Evolutionary conservation across 306 rosid genomes (phyloP).

Genomic region (Prunus campanulata): DNA sequence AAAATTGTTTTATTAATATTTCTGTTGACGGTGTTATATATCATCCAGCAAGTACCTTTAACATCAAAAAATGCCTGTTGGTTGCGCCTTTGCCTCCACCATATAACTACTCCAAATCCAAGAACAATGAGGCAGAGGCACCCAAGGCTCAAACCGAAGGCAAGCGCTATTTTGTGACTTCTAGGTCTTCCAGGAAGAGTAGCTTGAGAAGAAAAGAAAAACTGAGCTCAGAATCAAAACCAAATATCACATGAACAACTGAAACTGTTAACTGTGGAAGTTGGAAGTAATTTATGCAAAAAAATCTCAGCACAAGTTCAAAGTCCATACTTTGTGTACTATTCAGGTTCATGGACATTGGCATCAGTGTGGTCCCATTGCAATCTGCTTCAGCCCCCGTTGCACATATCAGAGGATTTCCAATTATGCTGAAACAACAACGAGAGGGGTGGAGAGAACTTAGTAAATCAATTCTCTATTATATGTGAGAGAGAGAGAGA

Average conservation of each 20-base stretch:
- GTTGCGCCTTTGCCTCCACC: constrained; percentile 81
- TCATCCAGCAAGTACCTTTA: constrained; percentile 47
- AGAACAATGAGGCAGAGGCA: constrained; percentile 73
- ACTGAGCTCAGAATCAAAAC: constrained; percentile 28
- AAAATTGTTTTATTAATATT: neutral
- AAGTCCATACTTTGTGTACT: constrained; percentile 53
- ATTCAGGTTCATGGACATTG: constrained; percentile 89
- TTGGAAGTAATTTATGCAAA: neutral
- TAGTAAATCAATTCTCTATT: constrained; percentile 14
- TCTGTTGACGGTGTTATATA: neutral
- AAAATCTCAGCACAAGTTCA: neutral
- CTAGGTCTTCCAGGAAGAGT: constrained; percentile 49
- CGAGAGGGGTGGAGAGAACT: neutral
- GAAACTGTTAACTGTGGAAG: neutral
- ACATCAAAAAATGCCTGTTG: constrained; percentile 80
- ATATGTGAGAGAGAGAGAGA: constrained; percentile 2
- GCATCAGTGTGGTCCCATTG: constrained; percentile 71
- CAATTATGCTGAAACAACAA: constrained; percentile 69
- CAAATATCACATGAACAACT: neutral
- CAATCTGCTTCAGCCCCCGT: constrained; percentile 81
- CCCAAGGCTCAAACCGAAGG: constrained; percentile 83
- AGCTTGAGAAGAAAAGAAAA: constrained; percentile 48
- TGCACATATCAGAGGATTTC: constrained; percentile 82
- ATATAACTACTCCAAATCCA: constrained; percentile 67
- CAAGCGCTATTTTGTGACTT: constrained; percentile 74